These are phyloP conservation scores for Adansonia madagascariensis DNA, from an alignment of 441 rosid species.

Conservation along the genomic window DNA sequence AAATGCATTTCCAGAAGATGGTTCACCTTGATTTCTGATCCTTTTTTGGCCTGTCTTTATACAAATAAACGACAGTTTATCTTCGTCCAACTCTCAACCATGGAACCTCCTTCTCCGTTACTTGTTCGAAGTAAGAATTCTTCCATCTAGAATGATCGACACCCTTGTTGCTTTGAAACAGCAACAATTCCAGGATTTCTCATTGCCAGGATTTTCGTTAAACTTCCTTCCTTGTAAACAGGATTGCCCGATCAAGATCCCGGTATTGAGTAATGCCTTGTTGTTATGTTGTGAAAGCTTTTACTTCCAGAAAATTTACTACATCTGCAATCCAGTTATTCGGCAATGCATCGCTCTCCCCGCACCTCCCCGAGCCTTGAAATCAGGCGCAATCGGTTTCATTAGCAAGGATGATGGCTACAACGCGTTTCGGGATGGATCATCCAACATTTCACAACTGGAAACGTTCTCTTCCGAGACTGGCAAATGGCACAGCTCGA, in stretches of 20 bases:
- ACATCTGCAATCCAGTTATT: slow-evolving; percentile 20
- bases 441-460: background rate
- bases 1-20: slow-evolving; percentile 27
- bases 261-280: background rate
- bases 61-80: background rate
- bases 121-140: slow-evolving; percentile 21
- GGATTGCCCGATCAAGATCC: slow-evolving; percentile 5
- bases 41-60: slow-evolving; percentile 18
- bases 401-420: background rate
- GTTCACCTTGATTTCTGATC: slow-evolving; percentile 26
- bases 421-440: background rate
- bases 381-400: slow-evolving; percentile 19
- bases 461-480: slow-evolving; percentile 18
- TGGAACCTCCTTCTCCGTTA: slow-evolving; percentile 29
- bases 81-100: background rate
- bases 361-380: background rate
- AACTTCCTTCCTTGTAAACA: slow-evolving; percentile 9
- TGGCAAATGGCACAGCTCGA: slow-evolving; percentile 9
- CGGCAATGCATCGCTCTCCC: slow-evolving; percentile 11
- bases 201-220: slow-evolving; percentile 15
- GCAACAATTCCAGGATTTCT: background rate
- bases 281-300: slow-evolving; percentile 10
- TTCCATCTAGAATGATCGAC: slow-evolving; percentile 2
- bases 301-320: slow-evolving; percentile 14
- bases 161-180: background rate